phyloP scores from a whole-genome alignment of 768 basidiomycete genomes.

The Russula foetens region DNA sequence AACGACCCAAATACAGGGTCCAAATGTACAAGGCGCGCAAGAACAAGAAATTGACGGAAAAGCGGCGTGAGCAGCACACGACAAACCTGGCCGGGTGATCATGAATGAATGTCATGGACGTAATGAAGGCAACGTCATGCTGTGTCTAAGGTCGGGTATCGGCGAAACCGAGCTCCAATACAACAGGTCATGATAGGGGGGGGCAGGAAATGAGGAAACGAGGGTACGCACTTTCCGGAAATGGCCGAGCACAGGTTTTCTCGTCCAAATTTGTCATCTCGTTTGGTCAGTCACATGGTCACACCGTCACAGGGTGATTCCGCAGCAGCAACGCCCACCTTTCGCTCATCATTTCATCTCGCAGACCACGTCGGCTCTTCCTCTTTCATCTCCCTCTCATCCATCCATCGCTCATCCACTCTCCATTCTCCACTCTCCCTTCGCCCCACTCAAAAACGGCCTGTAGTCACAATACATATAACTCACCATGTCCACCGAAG shows the following conservation, averaged over 20 bases:
- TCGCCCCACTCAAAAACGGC: not conserved
- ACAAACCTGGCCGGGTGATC: too few relatives aligned
- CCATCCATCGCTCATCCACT: slow-evolving; percentile 1
- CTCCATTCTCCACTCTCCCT: not conserved
- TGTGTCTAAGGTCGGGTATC: not conserved
- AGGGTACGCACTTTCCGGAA: too few relatives aligned
- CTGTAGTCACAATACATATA: slow-evolving; percentile 4
- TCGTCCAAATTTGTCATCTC: too few relatives aligned
- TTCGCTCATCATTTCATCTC: not conserved
- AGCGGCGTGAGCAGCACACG: too few relatives aligned
- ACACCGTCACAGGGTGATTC: not conserved
- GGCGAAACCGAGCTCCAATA: too few relatives aligned
- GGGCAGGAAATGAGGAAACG: too few relatives aligned
- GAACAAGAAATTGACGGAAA: too few relatives aligned
- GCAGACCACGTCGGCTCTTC: not conserved
- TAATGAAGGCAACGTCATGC: not conserved
- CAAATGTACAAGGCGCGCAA: too few relatives aligned
- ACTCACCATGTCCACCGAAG: not conserved
- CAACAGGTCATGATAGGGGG: too few relatives aligned
- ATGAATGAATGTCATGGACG: too few relatives aligned
- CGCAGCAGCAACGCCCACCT: slow-evolving; percentile 11
- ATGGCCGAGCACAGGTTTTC: too few relatives aligned
- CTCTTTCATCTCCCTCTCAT: not conserved
- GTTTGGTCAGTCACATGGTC: too few relatives aligned
- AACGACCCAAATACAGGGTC: not conserved